phyloP scores from a whole-genome alignment of 257 asterid species.

The Nicotiana noctiflora region DNA sequence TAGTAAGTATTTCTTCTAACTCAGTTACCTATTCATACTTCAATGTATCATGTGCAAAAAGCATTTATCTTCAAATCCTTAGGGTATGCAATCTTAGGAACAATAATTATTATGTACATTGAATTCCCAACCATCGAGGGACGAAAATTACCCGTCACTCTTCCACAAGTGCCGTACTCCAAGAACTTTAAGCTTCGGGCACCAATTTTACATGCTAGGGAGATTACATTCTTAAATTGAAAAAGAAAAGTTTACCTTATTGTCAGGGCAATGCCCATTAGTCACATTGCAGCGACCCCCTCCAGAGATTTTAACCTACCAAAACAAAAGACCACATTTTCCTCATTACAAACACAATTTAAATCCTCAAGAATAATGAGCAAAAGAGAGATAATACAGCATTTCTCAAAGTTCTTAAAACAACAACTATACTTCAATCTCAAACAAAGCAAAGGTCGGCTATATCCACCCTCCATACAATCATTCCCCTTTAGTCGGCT shows the following conservation, averaged over 20 bases:
- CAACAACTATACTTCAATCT: not conserved
- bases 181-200: not conserved
- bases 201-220: not conserved
- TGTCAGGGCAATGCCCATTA: slow-evolving; percentile 69
- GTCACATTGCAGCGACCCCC: slow-evolving; percentile 98
- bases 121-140: not conserved
- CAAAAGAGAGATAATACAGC: not conserved
- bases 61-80: not conserved
- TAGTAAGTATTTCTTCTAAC: not conserved
- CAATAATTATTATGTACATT: not conserved
- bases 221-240: not conserved
- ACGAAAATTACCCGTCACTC: not conserved
- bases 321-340: slow-evolving; percentile 9
- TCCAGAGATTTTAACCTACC: slow-evolving; percentile 91
- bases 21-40: not conserved
- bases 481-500: not conserved
- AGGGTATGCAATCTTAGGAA: not conserved
- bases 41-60: not conserved
- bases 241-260: slow-evolving; percentile 35
- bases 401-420: not conserved
- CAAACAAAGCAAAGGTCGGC: not conserved
- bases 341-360: not conserved
- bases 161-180: not conserved
- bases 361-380: not conserved
- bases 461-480: not conserved